These are phyloP conservation scores for Houttuynia cordata DNA, from an alignment of 164 flowering plant species.

Conservation along the genomic window DNA sequence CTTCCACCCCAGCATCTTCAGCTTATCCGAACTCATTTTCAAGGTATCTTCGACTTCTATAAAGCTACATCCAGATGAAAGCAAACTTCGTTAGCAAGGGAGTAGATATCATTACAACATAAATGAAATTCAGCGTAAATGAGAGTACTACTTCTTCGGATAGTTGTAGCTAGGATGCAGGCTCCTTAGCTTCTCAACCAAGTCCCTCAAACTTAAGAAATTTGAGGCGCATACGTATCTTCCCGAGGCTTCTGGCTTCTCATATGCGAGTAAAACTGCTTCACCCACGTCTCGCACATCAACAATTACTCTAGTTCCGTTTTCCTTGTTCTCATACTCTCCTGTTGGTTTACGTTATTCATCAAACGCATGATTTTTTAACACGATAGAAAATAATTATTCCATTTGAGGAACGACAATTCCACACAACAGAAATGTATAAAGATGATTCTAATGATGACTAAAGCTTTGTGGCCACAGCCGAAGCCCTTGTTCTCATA, in stretches of 20 bases:
- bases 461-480: too few species aligned
- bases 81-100: background rate
- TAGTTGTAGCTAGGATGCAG: constrained; percentile 35
- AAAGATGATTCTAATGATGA: too few species aligned
- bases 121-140: background rate
- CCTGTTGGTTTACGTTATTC: constrained; percentile 16
- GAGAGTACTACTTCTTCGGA: constrained; percentile 18
- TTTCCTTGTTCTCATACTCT: constrained; percentile 18
- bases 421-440: too few species aligned
- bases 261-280: constrained; percentile 34
- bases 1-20: constrained; percentile 38
- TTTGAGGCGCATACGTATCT: constrained; percentile 43
- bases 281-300: constrained; percentile 55
- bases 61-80: background rate
- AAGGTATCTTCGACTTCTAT: background rate
- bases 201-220: constrained; percentile 7
- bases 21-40: constrained; percentile 15
- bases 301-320: constrained; percentile 17
- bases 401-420: too few species aligned
- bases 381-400: too few species aligned
- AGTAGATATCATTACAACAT: background rate
- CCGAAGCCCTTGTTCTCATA: too few species aligned
- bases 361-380: too few species aligned
- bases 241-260: constrained; percentile 46
- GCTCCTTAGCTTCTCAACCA: constrained; percentile 32